Evolutionary conservation across 331 rosid genomes (phyloP), one percentile per base, ranked within the genome.

Genomic region (Malus hybrid): DNA sequence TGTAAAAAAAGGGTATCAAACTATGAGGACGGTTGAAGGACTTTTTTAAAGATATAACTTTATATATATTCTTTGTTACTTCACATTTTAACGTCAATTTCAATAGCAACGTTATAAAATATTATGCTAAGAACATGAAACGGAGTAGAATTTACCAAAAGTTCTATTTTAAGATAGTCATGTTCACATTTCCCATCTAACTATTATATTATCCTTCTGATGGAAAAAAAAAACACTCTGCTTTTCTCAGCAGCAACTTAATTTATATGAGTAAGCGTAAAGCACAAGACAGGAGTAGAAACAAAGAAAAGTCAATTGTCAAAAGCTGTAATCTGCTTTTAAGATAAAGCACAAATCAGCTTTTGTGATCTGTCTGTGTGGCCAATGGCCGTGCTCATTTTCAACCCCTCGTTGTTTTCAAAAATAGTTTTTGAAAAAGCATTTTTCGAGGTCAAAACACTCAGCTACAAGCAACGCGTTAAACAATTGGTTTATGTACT

Each of bases 71-170:
- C 1, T 34, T 0, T 36, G 3, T 36, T 0, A 36, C 10, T 0
- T 36, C 1, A 36, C 3, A 36, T 0, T 36, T 36, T 36, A 8
- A 36, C 0, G 42, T 36, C 1, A 36, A 36, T 36, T 7, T 36
- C 0, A 2, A 36, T 36, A 0, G 0, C 0, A 36, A 2, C 1
- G 0, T 36, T 2, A 36, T 36, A 36, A 36, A 36, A 36, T 0
- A 36, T 36, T 36, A 0, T 36, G 1, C 0, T 8, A 36, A 0
- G 0, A 36, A 8, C 0, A 2, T 8, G 0, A 36, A 8, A 36
- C 3, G 0, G 0, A 0, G 2, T 7, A 8, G 1, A 36, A 36
- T 36, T 36, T 3, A 36, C 42, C 42, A 7, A 36, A 0, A 8
- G 3, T 36, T 36, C 3, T 2, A 0, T 36, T 36, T 2, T 36